Conservation (phyloP, 345 rosid genomes). For the Camelina laxa region DNA sequence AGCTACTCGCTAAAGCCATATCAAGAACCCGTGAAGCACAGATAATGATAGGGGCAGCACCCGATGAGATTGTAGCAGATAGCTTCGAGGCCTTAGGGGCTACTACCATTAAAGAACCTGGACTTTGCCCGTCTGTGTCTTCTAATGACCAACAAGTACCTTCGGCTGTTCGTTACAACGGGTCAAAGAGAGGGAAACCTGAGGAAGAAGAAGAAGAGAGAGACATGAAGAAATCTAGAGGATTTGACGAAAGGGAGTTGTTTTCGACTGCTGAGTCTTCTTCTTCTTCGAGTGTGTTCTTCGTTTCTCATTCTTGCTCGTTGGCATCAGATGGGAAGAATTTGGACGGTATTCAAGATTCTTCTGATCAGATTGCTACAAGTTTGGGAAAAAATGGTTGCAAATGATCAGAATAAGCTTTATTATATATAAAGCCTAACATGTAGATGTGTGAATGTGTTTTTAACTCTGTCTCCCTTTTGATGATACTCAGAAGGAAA, state of each 20-base stretch:
- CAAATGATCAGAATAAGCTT: conserved; percentile 17
- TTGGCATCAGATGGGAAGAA: conserved; percentile 51
- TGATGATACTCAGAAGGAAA: conserved; percentile 6
- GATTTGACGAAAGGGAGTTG: conserved; percentile 49
- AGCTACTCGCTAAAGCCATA: conserved; percentile 66
- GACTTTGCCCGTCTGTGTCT: conserved; percentile 54
- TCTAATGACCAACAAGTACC: conserved; percentile 89
- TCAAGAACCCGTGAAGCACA: conserved; percentile 81
- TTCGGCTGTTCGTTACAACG: conserved; percentile 45
- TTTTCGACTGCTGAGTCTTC: conserved; percentile 84
- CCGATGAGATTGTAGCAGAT: conserved; percentile 71
- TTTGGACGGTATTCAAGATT: conserved; percentile 49
- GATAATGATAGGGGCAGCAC: conserved; percentile 51
- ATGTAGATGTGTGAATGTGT: conserved; percentile 34
- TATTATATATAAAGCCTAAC: conserved; percentile 33
- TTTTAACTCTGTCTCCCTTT: conserved; percentile 6
- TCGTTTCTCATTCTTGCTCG: conserved; percentile 66
- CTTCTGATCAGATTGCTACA: conserved; percentile 47
- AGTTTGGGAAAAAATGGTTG: conserved; percentile 33
- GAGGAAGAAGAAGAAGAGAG: conserved; percentile 49
- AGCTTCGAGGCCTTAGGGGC: conserved; percentile 56
- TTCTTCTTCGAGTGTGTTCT: conserved; percentile 54
- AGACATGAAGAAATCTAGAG: conserved; percentile 30
- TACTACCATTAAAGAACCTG: conserved; percentile 49
- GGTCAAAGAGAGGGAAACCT: conserved; percentile 61